phyloP scores from a whole-genome alignment of 2,329 filamentous ascomycete genomes.

The Xylariaceae sp. region DNA sequence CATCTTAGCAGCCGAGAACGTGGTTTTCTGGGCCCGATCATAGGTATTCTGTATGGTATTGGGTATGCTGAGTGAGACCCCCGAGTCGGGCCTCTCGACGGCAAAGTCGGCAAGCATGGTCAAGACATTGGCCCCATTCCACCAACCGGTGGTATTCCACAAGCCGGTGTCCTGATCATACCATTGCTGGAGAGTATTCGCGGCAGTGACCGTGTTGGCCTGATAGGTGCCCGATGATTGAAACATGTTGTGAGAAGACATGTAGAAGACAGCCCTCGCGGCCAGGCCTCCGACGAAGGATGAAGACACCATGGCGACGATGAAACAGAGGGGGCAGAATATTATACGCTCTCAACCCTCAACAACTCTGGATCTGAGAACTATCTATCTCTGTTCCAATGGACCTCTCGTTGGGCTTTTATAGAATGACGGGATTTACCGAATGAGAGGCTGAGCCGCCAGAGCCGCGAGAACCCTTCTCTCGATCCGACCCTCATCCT shows the following conservation, averaged over 20 bases:
- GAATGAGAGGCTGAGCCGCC: background rate
- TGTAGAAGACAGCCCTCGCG: conserved; percentile 30
- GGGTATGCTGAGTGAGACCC: conserved; percentile 24
- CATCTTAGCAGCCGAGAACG: conserved; percentile 25
- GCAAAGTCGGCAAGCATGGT: conserved; percentile 34
- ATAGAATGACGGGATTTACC: background rate
- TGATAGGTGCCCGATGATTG: conserved; percentile 25
- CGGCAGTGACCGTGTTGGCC: conserved; percentile 23
- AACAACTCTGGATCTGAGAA: conserved; percentile 5
- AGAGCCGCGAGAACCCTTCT: background rate
- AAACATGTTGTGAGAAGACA: conserved; percentile 27
- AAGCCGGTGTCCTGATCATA: conserved; percentile 50
- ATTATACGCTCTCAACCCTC: conserved; percentile 11
- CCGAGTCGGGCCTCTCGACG: conserved; percentile 13
- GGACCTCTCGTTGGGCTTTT: conserved; percentile 5
- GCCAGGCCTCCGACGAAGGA: conserved; percentile 29
- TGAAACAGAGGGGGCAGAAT: background rate
- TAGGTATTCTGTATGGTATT: conserved; percentile 32
- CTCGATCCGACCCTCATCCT: conserved; percentile 3
- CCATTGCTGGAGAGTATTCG: conserved; percentile 45
- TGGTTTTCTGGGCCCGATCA: conserved; percentile 29
- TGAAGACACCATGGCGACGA: conserved; percentile 28
- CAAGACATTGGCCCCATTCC: conserved; percentile 56
- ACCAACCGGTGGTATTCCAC: conserved; percentile 55
- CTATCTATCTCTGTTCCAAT: conserved; percentile 6